Conservation (phyloP, 2,329 filamentous ascomycete genomes). For the Diaporthe caulivora region DNA sequence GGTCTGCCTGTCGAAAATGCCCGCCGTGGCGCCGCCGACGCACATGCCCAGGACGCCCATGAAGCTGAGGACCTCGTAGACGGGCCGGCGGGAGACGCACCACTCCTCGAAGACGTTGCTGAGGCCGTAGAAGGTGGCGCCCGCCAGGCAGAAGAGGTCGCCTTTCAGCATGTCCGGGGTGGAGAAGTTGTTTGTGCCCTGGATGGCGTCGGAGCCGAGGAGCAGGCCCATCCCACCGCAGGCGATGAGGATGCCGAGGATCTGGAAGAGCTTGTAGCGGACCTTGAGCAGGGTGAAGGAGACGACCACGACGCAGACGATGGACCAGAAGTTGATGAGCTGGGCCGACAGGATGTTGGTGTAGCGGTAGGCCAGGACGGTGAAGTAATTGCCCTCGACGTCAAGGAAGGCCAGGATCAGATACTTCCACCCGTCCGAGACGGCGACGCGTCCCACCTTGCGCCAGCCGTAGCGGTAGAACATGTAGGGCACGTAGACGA, state of each 20-base stretch:
- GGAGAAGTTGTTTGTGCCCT: slow-evolving; percentile 76
- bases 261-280: slow-evolving; percentile 89
- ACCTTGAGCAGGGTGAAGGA: slow-evolving; percentile 88
- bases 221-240: slow-evolving; percentile 92
- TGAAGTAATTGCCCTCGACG: slow-evolving; percentile 98
- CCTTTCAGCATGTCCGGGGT: slow-evolving; percentile 84
- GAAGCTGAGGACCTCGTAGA: slow-evolving; percentile 95
- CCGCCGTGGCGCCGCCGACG: slow-evolving; percentile 92
- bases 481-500: slow-evolving; percentile 85
- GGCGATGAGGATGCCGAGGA: slow-evolving; percentile 88
- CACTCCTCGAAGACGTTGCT: slow-evolving; percentile 95
- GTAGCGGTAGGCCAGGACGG: slow-evolving; percentile 91
- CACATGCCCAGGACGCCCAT: slow-evolving; percentile 88
- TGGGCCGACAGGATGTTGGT: slow-evolving; percentile 94
- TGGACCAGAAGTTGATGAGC: slow-evolving; percentile 98
- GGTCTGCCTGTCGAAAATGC: slow-evolving; percentile 86
- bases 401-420: slow-evolving; percentile 93
- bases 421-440: slow-evolving; percentile 90
- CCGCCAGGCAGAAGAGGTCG: slow-evolving; percentile 90
- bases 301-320: slow-evolving; percentile 88
- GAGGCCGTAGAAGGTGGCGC: slow-evolving; percentile 91
- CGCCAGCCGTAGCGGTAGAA: slow-evolving; percentile 83
- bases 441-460: slow-evolving; percentile 74
- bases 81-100: slow-evolving; percentile 85
- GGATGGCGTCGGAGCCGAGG: slow-evolving; percentile 88